Evolutionary conservation across 1,139 yeast species (phyloP).

Genomic region (Candida pseudoviswanathii): DNA sequence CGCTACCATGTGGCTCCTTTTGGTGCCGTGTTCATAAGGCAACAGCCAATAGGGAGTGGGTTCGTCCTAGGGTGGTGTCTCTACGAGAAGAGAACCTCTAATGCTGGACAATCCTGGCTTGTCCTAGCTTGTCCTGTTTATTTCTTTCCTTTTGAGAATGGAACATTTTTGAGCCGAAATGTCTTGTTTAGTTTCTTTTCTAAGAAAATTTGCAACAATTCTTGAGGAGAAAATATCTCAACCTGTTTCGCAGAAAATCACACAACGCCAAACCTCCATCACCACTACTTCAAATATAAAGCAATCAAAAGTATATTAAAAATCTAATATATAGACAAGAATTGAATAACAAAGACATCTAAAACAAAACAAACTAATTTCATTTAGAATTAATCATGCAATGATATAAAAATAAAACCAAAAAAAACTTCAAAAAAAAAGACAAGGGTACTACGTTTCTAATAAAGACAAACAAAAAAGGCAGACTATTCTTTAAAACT

Average conservation of each 20-base stretch:
- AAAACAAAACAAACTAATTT: background rate
- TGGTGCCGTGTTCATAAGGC: too few relatives aligned
- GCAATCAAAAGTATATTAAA: constrained; percentile 3
- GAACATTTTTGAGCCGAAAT: background rate
- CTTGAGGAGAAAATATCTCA: background rate
- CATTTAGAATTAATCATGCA: constrained; percentile 4
- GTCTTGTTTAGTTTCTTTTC: background rate
- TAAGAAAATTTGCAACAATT: background rate
- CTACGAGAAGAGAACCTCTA: too few relatives aligned
- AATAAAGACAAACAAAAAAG: background rate
- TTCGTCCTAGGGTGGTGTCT: too few relatives aligned
- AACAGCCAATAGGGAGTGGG: too few relatives aligned
- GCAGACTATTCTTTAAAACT: constrained; percentile 4
- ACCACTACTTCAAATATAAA: background rate
- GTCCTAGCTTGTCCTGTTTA: background rate
- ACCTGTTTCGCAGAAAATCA: background rate
- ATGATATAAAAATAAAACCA: background rate
- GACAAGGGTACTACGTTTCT: background rate
- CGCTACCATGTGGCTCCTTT: background rate
- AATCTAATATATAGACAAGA: constrained; percentile 1
- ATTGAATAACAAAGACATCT: background rate
- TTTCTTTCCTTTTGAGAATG: background rate
- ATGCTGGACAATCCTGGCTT: background rate
- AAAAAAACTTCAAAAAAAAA: background rate
- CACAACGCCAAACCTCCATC: background rate